A percentile compares a stretch with the other conserved stretches of the same genome.
Evolutionary conservation across 768 basidiomycete genomes (phyloP).

Genomic region (Mycena maculata): DNA sequence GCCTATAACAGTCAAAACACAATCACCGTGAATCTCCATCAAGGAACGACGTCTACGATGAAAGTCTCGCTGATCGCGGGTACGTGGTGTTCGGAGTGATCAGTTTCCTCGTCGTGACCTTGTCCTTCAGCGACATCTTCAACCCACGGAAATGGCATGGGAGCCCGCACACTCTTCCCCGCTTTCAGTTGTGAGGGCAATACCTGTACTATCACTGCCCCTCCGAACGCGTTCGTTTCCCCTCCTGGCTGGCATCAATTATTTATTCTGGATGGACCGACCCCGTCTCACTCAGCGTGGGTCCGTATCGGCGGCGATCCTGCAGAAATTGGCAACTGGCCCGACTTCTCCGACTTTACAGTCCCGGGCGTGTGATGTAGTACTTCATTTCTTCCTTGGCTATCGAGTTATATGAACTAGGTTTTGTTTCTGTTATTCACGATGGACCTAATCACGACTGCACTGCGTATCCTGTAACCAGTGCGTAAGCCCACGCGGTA

Average conservation of each 20-base stretch:
- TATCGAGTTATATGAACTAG: too few relatives aligned
- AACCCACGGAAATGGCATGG: slow-evolving; percentile 84
- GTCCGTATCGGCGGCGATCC: slow-evolving; percentile 89
- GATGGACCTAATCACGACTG: too few relatives aligned
- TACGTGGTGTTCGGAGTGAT: slow-evolving; percentile 41
- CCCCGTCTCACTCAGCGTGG: slow-evolving; percentile 80
- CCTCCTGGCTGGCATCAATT: slow-evolving; percentile 85
- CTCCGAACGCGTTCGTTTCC: slow-evolving; percentile 73
- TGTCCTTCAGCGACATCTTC: slow-evolving; percentile 70
- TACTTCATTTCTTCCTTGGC: too few relatives aligned
- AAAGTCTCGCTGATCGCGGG: slow-evolving; percentile 74
- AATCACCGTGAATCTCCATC: slow-evolving; percentile 61
- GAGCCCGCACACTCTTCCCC: slow-evolving; percentile 78
- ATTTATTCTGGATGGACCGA: slow-evolving; percentile 82
- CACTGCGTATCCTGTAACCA: too few relatives aligned
- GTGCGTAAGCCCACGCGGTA: too few relatives aligned
- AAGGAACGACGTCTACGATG: slow-evolving; percentile 59
- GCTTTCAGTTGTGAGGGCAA: slow-evolving; percentile 75
- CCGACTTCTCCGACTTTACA: slow-evolving; percentile 73
- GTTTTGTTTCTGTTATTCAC: too few relatives aligned
- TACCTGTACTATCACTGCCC: slow-evolving; percentile 81
- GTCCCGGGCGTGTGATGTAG: slow-evolving; percentile 68
- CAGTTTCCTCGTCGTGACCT: slow-evolving; percentile 22
- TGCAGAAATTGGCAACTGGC: slow-evolving; percentile 77
- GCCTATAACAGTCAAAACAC: slow-evolving; percentile 61